Conservation (phyloP, 1,284 basidiomycete genomes). For the Fistulina hepatica region DNA sequence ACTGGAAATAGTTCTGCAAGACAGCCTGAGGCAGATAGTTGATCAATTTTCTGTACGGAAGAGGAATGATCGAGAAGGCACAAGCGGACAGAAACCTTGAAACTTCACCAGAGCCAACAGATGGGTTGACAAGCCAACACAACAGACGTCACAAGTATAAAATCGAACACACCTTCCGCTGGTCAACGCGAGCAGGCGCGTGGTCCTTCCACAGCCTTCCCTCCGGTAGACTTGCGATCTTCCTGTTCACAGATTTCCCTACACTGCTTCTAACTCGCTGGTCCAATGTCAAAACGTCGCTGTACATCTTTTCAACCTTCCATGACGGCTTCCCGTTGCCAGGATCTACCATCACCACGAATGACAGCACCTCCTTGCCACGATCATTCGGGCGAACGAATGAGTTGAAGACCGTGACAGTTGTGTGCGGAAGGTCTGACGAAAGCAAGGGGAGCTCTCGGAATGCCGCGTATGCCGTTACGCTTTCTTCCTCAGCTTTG, state of each 20-base stretch:
- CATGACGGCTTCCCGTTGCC: slow-evolving; percentile 63
- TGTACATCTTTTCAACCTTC: slow-evolving; percentile 91
- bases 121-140: slow-evolving; percentile 9
- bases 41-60: too few species aligned
- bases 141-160: slow-evolving; percentile 1
- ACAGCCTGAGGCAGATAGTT: slow-evolving; percentile 40
- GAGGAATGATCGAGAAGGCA: too few species aligned
- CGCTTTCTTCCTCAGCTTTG: slow-evolving; percentile 7
- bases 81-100: too few species aligned
- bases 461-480: slow-evolving; percentile 31
- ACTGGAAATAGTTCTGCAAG: slow-evolving; percentile 81
- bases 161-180: slow-evolving; percentile 62
- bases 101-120: neutral
- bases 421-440: slow-evolving; percentile 55
- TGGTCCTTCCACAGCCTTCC: slow-evolving; percentile 93
- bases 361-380: slow-evolving; percentile 79
- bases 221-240: slow-evolving; percentile 77
- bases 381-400: slow-evolving; percentile 77
- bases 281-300: slow-evolving; percentile 82
- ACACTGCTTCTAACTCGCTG: slow-evolving; percentile 53
- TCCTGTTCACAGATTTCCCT: slow-evolving; percentile 63
- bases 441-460: slow-evolving; percentile 62
- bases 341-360: slow-evolving; percentile 61
- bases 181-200: slow-evolving; percentile 92
- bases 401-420: slow-evolving; percentile 55